These are phyloP conservation scores for Rhexocercosporidium sp. DNA, from an alignment of 2,329 filamentous ascomycete species.

Conservation along the genomic window DNA sequence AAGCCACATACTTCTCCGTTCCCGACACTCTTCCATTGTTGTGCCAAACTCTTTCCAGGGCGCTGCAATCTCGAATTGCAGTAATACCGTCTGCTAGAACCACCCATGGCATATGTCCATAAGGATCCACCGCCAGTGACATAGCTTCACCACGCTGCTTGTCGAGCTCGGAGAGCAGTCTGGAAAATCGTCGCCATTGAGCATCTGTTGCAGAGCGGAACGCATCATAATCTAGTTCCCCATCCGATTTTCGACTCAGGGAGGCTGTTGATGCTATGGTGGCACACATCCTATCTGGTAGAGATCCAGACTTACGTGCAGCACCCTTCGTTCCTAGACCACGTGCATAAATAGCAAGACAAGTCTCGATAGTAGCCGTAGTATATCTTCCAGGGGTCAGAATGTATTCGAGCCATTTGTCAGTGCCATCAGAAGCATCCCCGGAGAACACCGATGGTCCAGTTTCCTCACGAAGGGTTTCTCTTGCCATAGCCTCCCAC, in stretches of 20 bases:
- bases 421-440: conserved; percentile 72
- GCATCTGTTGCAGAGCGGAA: conserved; percentile 76
- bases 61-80: conserved; percentile 78
- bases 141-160: conserved; percentile 84
- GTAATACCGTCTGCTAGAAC: conserved; percentile 82
- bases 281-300: conserved; percentile 78
- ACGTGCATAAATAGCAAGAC: conserved; percentile 80
- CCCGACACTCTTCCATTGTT: conserved; percentile 60
- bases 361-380: conserved; percentile 79
- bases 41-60: conserved; percentile 74
- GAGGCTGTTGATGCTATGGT: conserved; percentile 73
- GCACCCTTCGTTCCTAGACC: conserved; percentile 54
- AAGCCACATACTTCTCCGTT: conserved; percentile 60
- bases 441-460: conserved; percentile 64
- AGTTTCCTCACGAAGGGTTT: conserved; percentile 57
- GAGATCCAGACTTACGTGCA: conserved; percentile 54
- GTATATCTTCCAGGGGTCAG: conserved; percentile 85
- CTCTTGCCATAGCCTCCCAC: conserved; percentile 74
- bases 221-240: conserved; percentile 74
- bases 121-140: conserved; percentile 74
- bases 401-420: conserved; percentile 86
- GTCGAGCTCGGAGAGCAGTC: conserved; percentile 83
- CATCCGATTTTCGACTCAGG: conserved; percentile 64
- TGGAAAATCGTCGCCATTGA: conserved; percentile 91
- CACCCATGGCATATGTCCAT: conserved; percentile 78